Conservation (phyloP, 306 rosid genomes). For the Canavalia gladiata region DNA sequence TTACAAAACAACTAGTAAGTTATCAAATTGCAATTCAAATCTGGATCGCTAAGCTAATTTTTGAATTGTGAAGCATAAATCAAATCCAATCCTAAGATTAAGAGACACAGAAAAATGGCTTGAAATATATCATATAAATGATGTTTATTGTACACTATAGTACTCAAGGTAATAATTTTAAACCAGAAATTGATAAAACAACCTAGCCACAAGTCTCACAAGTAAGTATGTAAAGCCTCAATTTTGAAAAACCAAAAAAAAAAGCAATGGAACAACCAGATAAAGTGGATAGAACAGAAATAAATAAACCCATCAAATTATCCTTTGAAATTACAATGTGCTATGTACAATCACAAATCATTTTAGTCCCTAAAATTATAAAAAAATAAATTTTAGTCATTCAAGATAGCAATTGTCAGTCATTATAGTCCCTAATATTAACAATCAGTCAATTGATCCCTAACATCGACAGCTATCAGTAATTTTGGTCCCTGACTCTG, state of each 20-base stretch:
- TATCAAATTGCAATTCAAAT: neutral
- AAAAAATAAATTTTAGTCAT: too few species aligned
- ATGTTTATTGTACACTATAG: neutral
- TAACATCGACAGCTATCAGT: too few species aligned
- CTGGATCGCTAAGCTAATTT: neutral
- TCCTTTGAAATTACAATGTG: too few species aligned
- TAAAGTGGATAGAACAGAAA: neutral
- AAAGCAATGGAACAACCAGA: neutral
- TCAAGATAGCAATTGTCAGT: too few species aligned
- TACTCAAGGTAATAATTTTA: neutral
- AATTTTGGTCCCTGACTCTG: too few species aligned
- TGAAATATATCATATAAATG: neutral
- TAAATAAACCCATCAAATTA: too few species aligned
- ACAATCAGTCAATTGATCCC: too few species aligned
- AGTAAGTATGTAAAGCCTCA: neutral
- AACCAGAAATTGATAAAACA: neutral
- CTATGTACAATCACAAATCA: too few species aligned
- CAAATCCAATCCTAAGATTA: neutral
- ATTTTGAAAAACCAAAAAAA: neutral
- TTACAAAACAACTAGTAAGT: conserved; percentile 22
- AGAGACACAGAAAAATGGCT: neutral
- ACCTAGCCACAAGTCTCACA: neutral
- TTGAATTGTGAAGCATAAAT: neutral
- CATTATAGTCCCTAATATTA: too few species aligned
- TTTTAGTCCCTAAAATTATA: too few species aligned